phyloP scores from a whole-genome alignment of 352 stramenopile species.

The Globisporangium okanoganense region DNA sequence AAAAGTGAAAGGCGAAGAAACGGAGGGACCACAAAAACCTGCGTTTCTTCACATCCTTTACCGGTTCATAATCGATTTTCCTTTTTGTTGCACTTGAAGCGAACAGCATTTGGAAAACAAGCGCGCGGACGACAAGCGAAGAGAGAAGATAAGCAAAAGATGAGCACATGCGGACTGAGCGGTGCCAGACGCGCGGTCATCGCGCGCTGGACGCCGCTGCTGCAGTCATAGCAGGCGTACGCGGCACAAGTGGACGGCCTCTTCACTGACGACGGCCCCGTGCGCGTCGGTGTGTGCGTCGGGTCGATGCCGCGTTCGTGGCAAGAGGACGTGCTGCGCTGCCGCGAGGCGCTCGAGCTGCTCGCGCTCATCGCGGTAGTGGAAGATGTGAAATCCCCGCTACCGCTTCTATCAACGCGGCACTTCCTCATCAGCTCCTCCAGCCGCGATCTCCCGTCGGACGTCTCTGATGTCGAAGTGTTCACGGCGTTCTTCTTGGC shows the following conservation, averaged over 20 bases:
- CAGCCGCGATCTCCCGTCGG: background rate
- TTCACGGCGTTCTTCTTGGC: background rate
- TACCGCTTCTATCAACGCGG: background rate
- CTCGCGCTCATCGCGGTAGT: background rate
- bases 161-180: background rate
- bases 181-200: background rate
- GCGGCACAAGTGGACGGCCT: background rate
- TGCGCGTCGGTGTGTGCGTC: no score
- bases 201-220: background rate
- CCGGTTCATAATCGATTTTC: no score
- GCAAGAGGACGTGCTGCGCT: background rate
- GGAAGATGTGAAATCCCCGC: no score
- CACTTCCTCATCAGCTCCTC: no score
- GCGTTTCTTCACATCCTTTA: no score
- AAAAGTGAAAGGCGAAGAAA: no score
- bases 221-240: background rate
- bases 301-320: no score
- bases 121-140: background rate
- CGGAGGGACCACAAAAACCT: no score
- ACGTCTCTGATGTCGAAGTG: conserved; percentile 3
- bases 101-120: background rate
- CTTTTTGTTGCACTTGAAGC: background rate
- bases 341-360: background rate
- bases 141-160: background rate
- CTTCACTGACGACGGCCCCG: background rate